Evolutionary conservation across 2,329 filamentous ascomycete genomes (phyloP), one percentile per base, ranked within the genome.

Genomic region (Scopulariopsis brevicaulis): DNA sequence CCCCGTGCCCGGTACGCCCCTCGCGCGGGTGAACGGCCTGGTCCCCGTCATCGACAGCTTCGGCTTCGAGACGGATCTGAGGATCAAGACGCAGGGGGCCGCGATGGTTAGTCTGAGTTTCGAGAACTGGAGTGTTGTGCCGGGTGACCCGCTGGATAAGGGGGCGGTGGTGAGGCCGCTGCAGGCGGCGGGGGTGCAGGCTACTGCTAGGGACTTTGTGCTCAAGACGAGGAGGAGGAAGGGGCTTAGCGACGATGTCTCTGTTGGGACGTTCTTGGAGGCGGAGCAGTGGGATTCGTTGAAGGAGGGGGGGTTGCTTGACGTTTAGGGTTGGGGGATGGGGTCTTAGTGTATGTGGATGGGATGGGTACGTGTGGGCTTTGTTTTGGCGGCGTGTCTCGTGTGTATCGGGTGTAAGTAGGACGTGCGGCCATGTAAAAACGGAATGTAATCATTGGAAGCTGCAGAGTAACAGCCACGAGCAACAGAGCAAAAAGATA

Each of bases 41-140:
- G 85, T 99, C 58, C 94, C 94, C 11, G 94, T 97, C 60, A 96
- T 99, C 68, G 94, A 99, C 75, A 91, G 86, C 34, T 99, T 99
- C 67, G 94, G 94, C 22, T 97, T 99, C 72, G 94, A 99, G 77
- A 97, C 94, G 15, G 94, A 99, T 74, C 79, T 99, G 59, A 82
- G 94, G 62, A 97, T 97, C 68, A 92, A 96, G 72, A 96, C 93
- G 0, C 90, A 96, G 75, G 93, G 94, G 56, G 87, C 91, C 69
- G 91, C 92, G 58, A 92, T 90, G 67, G 85, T 97, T 57, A 91
- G 86, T 65, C 80, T 99, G 40, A 90, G 96, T 14, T 99, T 99
- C 71, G 94, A 99, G 69, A 85, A 89, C 63, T 99, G 94, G 94
- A 91, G 82, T 67, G 90, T 97, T 61, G 93, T 99, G 1, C 94